Base-by-base conservation (phyloP, 1,284 basidiomycete genomes). In the Lentinus polychrous region DNA sequence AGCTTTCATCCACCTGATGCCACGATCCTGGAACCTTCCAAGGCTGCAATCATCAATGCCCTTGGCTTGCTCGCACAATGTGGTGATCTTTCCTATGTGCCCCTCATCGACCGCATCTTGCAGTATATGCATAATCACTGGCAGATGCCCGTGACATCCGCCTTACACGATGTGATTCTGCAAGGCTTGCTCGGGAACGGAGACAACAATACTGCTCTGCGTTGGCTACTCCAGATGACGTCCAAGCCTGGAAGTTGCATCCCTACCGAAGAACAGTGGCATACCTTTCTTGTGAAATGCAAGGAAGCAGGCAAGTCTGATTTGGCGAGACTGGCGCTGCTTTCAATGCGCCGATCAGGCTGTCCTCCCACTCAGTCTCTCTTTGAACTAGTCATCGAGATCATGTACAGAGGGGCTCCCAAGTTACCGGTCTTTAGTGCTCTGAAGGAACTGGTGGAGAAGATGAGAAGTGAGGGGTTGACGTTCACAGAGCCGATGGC, bases 191-290 rank as follows among this genome's bases (percentile, higher is more conserved):
- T 55, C 15, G 23, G 15, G 6, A 14, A 35, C 1, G 34, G 40
- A 11, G n/a, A 50, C n/a, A 22, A 17, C 17, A 44, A 18, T 3
- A 14, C 49, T 1, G 57, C 57, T 18, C 48, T 52, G 31, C 61
- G 66, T 20, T 81, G 82, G 75, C 60, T 86, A 2, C 57, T 57
- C 38, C 64, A 63, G 18, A 76, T 82, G 68, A 68, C 72, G 11
- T 61, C 64, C 36, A 73, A 73, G 42, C 68, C 78, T 2, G 74
- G 72, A 8, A 57, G 69, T 33, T 54, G 71, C 35, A 59, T 53
- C 6, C 76, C 77, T 0, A 70, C 72, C n/a, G 61, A 71, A 23
- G 65, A 73, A n/a, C 78, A 80, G 50, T 80, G 78, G 66, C 73
- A 79, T 52, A 51, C 69, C 6, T 70, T 82, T 49, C 61, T 84